Percentiles rank a stretch among this genome's conserved stretches.
These are phyloP conservation scores for Blastobotrys peoriensis DNA, from an alignment of 805 yeast species.

Conservation along the genomic window DNA sequence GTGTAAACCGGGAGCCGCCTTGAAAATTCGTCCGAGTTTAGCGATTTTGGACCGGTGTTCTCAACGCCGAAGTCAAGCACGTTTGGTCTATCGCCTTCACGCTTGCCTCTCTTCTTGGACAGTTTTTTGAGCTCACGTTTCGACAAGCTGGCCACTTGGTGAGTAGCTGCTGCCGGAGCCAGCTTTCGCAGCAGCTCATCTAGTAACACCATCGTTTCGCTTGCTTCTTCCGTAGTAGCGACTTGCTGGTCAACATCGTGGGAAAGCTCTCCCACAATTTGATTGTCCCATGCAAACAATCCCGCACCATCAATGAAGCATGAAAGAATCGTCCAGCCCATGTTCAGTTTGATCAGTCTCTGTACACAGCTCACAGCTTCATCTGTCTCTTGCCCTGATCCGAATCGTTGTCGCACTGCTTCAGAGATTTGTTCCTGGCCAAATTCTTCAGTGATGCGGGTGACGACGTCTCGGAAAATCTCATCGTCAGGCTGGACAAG, in stretches of 20 bases:
- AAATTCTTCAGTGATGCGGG: constrained; percentile 61
- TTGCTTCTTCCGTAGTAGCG: constrained; percentile 28
- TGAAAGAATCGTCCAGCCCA: constrained; percentile 57
- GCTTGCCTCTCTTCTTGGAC: constrained; percentile 14
- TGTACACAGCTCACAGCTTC: constrained; percentile 33
- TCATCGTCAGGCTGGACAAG: constrained; percentile 53
- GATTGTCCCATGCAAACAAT: constrained; percentile 55
- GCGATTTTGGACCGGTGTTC: too few species aligned
- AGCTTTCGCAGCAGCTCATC: constrained; percentile 24
- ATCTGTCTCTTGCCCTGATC: constrained; percentile 3
- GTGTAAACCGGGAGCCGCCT: constrained; percentile 27
- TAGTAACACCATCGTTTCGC: constrained; percentile 20
- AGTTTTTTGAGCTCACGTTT: constrained; percentile 23
- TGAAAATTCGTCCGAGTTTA: too few species aligned
- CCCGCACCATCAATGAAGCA: constrained; percentile 70
- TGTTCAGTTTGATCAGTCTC: constrained; percentile 40
- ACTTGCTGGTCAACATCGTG: constrained; percentile 44
- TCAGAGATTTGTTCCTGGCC: constrained; percentile 38
- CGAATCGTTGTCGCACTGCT: constrained; percentile 24
- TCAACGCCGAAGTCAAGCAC: constrained; percentile 16
- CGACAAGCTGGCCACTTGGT: constrained; percentile 10
- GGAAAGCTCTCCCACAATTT: constrained; percentile 42
- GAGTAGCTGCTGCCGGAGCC: constrained; percentile 17
- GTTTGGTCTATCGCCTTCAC: constrained; percentile 4
- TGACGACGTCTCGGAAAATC: constrained; percentile 60